A percentile compares a stretch with the other conserved stretches of the same genome.
Evolutionary conservation across 2,329 filamentous ascomycete species (phyloP).

Genomic region (Aspergillus texensis): DNA sequence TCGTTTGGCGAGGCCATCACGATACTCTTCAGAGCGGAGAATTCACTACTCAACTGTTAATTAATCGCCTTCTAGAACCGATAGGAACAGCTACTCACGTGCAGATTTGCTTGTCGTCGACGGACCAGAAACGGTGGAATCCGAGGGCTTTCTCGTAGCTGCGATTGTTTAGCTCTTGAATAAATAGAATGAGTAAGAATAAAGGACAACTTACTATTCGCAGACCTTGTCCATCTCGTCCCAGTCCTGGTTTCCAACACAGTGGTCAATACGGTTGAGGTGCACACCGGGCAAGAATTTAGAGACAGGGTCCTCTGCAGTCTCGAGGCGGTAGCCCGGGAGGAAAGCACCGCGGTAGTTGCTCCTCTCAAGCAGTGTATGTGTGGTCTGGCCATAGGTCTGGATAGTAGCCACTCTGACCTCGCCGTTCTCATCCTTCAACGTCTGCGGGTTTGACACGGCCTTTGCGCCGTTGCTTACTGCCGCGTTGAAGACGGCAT

Average conservation of each 20-base stretch:
- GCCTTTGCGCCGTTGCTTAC: slow-evolving; percentile 54
- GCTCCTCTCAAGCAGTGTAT: slow-evolving; percentile 78
- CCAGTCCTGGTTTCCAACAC: slow-evolving; percentile 97
- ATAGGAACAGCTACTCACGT: slow-evolving; percentile 45
- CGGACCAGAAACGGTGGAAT: slow-evolving; percentile 97
- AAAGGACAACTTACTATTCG: slow-evolving; percentile 51
- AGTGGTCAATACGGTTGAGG: slow-evolving; percentile 85
- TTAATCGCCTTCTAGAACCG: not conserved
- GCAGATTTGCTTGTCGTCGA: slow-evolving; percentile 90
- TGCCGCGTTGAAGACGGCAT: slow-evolving; percentile 75
- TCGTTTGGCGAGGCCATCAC: slow-evolving; percentile 89
- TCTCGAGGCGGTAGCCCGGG: slow-evolving; percentile 71
- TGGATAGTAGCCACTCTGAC: slow-evolving; percentile 78
- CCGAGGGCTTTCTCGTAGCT: slow-evolving; percentile 86
- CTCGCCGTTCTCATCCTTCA: slow-evolving; percentile 63
- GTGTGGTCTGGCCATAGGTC: slow-evolving; percentile 94
- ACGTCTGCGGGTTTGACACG: slow-evolving; percentile 57
- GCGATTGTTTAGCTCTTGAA: slow-evolving; percentile 3
- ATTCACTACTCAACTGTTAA: slow-evolving; percentile 57
- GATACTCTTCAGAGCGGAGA: slow-evolving; percentile 82
- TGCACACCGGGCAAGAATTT: slow-evolving; percentile 63
- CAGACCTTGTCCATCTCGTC: slow-evolving; percentile 74
- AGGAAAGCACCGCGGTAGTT: slow-evolving; percentile 77
- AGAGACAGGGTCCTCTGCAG: slow-evolving; percentile 50
- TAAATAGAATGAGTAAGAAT: not conserved